These are phyloP conservation scores for Kalmusia sp. DNA, from an alignment of 2,329 filamentous ascomycete genomes.

Conservation along the genomic window DNA sequence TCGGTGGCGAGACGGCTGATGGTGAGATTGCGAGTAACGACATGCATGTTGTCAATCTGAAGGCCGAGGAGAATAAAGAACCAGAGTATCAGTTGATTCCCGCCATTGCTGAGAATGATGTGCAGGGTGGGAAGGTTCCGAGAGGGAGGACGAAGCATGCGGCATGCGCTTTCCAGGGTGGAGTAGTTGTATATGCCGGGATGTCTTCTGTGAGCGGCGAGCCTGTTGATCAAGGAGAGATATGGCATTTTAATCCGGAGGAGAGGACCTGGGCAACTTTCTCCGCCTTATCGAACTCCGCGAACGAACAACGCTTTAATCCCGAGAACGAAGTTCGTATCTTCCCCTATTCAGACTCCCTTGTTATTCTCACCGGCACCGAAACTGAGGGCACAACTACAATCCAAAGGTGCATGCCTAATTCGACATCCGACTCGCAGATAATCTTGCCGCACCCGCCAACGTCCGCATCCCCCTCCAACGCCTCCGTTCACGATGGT, in stretches of 20 bases:
- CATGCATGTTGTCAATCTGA: slow-evolving; percentile 49
- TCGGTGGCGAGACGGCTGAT: slow-evolving; percentile 49
- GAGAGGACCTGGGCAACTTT: slow-evolving; percentile 34
- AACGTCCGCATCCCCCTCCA: slow-evolving; percentile 32
- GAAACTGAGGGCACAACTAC: slow-evolving; percentile 26
- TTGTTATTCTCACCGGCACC: slow-evolving; percentile 38
- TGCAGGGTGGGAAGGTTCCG: slow-evolving; percentile 40
- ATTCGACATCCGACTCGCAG: slow-evolving; percentile 25
- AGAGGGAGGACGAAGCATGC: slow-evolving; percentile 46
- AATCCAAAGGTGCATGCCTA: slow-evolving; percentile 35
- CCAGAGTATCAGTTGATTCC: slow-evolving; percentile 52
- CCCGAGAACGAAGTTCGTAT: slow-evolving; percentile 6
- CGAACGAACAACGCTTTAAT: slow-evolving; percentile 9
- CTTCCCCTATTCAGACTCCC: neutral
- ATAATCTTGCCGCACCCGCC: slow-evolving; percentile 32
- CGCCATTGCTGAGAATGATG: slow-evolving; percentile 41
- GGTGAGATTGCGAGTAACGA: slow-evolving; percentile 51
- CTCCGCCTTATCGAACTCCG: slow-evolving; percentile 8
- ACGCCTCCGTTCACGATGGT: slow-evolving; percentile 45
- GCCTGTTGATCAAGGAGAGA: slow-evolving; percentile 41
- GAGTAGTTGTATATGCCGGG: slow-evolving; percentile 51
- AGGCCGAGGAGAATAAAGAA: slow-evolving; percentile 35
- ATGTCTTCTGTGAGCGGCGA: slow-evolving; percentile 32
- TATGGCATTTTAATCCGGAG: slow-evolving; percentile 52
- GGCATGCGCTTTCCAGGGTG: slow-evolving; percentile 48